A percentile compares a stretch with the other conserved stretches of the same genome.
Conservation (phyloP, 768 basidiomycete species). For the Lentinus brumalis region DNA sequence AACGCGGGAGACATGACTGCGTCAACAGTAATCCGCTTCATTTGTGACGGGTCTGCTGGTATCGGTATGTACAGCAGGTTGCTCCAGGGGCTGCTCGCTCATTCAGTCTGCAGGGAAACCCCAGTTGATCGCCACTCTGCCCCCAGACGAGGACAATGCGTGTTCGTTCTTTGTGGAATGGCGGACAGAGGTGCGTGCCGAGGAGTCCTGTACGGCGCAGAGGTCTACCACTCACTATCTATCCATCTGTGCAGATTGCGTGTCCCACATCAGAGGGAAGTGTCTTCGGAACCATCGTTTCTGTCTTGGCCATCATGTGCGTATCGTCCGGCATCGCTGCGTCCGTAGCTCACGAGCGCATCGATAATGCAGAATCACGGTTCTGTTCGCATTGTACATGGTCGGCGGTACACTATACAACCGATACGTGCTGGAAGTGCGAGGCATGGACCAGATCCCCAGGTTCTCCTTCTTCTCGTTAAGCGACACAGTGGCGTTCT, state of each 20-base stretch:
- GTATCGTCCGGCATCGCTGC: conserved; percentile 30
- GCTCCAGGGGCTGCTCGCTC: not conserved
- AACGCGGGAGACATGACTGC: conserved; percentile 48
- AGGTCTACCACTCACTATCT: not conserved
- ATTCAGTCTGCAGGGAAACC: conserved; percentile 41
- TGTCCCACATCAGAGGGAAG: conserved; percentile 68
- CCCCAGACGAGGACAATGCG: conserved; percentile 62
- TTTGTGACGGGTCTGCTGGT: conserved; percentile 69
- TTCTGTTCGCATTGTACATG: conserved; percentile 64
- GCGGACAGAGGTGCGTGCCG: conserved; percentile 66
- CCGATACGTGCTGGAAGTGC: conserved; percentile 69
- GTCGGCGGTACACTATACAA: conserved; percentile 76
- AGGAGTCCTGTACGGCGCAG: not conserved
- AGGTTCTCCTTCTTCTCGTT: conserved; percentile 48
- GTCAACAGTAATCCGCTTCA: conserved; percentile 72
- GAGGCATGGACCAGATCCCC: conserved; percentile 75
- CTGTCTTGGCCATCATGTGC: conserved; percentile 60
- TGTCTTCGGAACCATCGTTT: conserved; percentile 52
- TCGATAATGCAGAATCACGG: conserved; percentile 45
- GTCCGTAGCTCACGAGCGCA: not conserved
- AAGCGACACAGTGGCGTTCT: conserved; percentile 26
- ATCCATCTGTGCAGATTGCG: conserved; percentile 51
- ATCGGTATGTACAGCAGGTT: conserved; percentile 41
- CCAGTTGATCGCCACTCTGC: conserved; percentile 65
- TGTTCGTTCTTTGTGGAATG: conserved; percentile 86